A percentile compares a stretch with the other conserved stretches of the same genome.
Conservation (phyloP, 1,284 basidiomycete species). For the Microbotryum silenes-acaulis region DNA sequence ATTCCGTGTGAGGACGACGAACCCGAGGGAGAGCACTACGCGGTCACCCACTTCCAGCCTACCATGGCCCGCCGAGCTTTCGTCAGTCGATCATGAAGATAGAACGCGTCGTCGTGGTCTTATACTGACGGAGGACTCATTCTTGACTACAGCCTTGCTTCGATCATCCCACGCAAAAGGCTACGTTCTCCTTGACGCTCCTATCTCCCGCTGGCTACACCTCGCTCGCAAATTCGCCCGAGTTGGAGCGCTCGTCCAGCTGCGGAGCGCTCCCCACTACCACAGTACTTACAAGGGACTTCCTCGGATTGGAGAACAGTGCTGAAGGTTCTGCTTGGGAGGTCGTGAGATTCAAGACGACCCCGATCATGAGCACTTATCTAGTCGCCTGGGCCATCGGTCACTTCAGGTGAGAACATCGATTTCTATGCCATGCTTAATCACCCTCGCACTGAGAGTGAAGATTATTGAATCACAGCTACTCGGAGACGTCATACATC, state of each 20-base stretch:
- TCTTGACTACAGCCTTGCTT: constrained; percentile 48
- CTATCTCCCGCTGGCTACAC: constrained; percentile 59
- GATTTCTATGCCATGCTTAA: not conserved
- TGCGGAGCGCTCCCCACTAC: constrained; percentile 3
- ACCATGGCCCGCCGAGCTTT: constrained; percentile 51
- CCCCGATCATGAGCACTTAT: constrained; percentile 71
- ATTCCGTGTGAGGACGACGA: constrained; percentile 50
- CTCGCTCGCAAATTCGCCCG: constrained; percentile 76
- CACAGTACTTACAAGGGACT: not conserved
- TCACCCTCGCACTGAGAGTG: not conserved
- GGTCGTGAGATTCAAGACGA: constrained; percentile 38
- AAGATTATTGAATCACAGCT: constrained; percentile 34
- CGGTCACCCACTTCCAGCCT: constrained; percentile 52
- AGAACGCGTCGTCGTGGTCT: not conserved
- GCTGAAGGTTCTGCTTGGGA: constrained; percentile 35
- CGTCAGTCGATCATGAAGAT: constrained; percentile 13
- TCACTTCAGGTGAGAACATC: constrained; percentile 49
- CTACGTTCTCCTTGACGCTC: constrained; percentile 73
- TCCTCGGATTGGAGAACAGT: not conserved
- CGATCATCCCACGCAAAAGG: constrained; percentile 94
- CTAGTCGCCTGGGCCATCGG: constrained; percentile 88
- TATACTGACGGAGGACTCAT: not conserved
- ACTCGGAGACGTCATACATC: constrained; percentile 65
- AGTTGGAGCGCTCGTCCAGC: constrained; percentile 47
- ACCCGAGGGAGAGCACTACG: constrained; percentile 50